Conservation (phyloP, 2,329 filamentous ascomycete genomes). For the Claviceps spartinae region DNA sequence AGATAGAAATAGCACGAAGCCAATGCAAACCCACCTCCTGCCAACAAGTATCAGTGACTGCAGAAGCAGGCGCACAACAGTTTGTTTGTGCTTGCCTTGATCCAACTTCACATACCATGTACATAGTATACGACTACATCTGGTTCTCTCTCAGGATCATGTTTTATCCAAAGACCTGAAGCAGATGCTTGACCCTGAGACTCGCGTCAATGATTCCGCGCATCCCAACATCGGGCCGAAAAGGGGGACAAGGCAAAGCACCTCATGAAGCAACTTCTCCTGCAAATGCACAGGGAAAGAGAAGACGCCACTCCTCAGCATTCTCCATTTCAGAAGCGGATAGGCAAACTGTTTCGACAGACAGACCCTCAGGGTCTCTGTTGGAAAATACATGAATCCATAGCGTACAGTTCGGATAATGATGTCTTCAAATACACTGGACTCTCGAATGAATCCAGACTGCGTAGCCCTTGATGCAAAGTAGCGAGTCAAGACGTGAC, state of each 20-base stretch:
- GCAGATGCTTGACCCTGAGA: slow-evolving; percentile 27
- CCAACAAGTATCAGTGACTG: not conserved
- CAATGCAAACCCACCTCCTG: slow-evolving; percentile 72
- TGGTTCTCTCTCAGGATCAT: slow-evolving; percentile 44
- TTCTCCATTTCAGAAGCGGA: slow-evolving; percentile 62
- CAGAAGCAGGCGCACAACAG: not conserved
- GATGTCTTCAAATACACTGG: slow-evolving; percentile 64
- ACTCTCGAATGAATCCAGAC: slow-evolving; percentile 51
- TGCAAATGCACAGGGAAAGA: slow-evolving; percentile 50
- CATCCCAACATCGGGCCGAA: not conserved
- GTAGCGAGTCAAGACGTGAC: slow-evolving; percentile 4
- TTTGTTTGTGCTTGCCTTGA: not conserved
- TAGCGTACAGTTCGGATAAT: slow-evolving; percentile 67
- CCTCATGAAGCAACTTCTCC: slow-evolving; percentile 26
- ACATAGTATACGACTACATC: slow-evolving; percentile 74
- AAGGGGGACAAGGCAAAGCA: slow-evolving; percentile 7
- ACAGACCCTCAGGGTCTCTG: slow-evolving; percentile 58
- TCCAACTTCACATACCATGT: slow-evolving; percentile 41
- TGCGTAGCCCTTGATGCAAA: slow-evolving; percentile 14
- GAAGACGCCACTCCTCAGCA: slow-evolving; percentile 57
- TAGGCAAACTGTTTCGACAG: slow-evolving; percentile 61
- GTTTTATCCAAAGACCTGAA: slow-evolving; percentile 56
- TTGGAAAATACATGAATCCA: slow-evolving; percentile 59
- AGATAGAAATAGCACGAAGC: slow-evolving; percentile 74
- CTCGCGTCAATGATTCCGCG: not conserved